These are phyloP conservation scores for Citrullus amarus DNA, from an alignment of 306 rosid species.

Conservation along the genomic window DNA sequence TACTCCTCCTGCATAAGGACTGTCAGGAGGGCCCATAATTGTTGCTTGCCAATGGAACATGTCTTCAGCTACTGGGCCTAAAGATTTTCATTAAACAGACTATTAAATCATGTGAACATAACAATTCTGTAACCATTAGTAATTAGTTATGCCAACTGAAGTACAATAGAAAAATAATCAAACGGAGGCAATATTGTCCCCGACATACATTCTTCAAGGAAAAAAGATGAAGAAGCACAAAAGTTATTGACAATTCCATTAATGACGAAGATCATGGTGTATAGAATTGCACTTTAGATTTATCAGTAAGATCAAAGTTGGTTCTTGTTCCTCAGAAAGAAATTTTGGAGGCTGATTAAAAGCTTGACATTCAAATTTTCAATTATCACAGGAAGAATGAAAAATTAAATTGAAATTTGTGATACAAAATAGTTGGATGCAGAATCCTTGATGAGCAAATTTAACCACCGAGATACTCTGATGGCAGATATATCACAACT, in stretches of 20 bases:
- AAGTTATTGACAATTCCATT: background rate
- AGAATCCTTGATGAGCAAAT: background rate
- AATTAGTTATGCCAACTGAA: background rate
- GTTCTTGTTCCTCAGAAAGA: background rate
- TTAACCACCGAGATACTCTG: background rate
- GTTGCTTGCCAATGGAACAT: slow-evolving; percentile 15
- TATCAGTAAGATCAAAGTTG: background rate
- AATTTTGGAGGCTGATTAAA: background rate
- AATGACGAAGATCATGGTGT: background rate
- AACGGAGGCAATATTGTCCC: background rate
- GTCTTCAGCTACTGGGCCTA: slow-evolving; percentile 35
- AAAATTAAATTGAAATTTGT: background rate
- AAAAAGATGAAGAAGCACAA: background rate
- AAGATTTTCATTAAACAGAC: background rate
- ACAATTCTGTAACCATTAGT: background rate
- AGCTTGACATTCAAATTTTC: background rate
- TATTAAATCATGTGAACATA: background rate
- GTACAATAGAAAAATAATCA: background rate
- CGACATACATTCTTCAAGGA: background rate
- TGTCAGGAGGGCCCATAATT: slow-evolving; percentile 68
- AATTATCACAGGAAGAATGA: background rate
- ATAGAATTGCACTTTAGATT: background rate
- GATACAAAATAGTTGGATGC: background rate
- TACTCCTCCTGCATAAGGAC: slow-evolving; percentile 56
- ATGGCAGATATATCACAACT: background rate